Base-by-base conservation (phyloP, 768 basidiomycete genomes). In the Gloeostereum incarnatum region DNA sequence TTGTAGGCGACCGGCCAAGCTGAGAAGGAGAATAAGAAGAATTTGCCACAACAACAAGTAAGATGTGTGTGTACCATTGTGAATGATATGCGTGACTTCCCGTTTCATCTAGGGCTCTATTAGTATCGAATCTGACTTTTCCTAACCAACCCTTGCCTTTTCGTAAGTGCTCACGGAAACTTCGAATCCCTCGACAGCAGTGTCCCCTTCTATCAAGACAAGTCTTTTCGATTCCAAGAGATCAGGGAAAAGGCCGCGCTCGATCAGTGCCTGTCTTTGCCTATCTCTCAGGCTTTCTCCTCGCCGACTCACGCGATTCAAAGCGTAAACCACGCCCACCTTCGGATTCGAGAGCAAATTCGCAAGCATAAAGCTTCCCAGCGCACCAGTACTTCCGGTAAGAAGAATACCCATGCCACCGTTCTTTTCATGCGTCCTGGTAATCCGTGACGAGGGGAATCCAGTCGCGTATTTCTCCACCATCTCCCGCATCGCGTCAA, bases 1-100 rank as follows among this genome's bases (percentile, higher is more conserved):
- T 61, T 65, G 38, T 62, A 63, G 24, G 61, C 53, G 26, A 65
- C 49, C 6, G 49, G 53, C 62, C 62, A 64, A 3, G 61, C 61
- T 44, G 31, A n/a, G 20, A 13, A 33, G 2, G 2, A 18, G 26
- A 17, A 21, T 23, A 16, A 23, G 3, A 6, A 17, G 37, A 41
- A n/a, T n/a, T n/a, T 19, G 7, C 35, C 34, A 35, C 33, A 4
- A 16, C 23, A 45, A 11, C 8, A 25, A 14, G 11, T 7, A 36
- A 25, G 13, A 7, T 16, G 8, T 23, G 8, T 3, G 38, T 42
- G 20, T 32, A 61, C 61, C 61, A 37, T 55, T 56, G 23, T 60
- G 61, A 8, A 63, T 45, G 22, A 61, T 54, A n/a, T 36, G 36
- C 1, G 53, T 57, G n/a, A 58, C 44, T 8, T 17, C 41, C 9